Base-by-base conservation (phyloP, 148 eudicot genomes). In the Linanthus parryae region DNA sequence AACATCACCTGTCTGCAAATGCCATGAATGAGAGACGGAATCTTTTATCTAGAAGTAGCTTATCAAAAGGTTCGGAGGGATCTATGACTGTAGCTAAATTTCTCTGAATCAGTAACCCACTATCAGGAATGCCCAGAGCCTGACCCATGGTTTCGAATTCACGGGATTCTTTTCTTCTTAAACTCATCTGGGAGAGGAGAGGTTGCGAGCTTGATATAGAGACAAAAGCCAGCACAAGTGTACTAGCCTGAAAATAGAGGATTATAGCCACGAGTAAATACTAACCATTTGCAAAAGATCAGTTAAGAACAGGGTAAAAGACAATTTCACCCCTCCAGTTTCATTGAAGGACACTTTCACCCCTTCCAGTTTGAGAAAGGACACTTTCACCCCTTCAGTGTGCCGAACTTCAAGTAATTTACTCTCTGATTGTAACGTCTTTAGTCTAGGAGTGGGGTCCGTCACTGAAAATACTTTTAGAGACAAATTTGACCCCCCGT, bases 131-230 rank as follows among this genome's bases (percentile, higher is more conserved):
- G 34, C 94, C 94, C 43, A 88, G 71, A 37, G 97, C 94, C 72
- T 69, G 68, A 24, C 97, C 86, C 97, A 88, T 88, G 48, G 86
- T 60, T 34, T 42, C 64, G 19, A 53, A 55, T 50, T 55, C 71
- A 13, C 11, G 71, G 61, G 50, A 36, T 47, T 82, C 81, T 57
- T 58, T 79, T 65, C 45, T 84, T 59, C 70, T 82, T 71, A 79
- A 71, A 79, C 90, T 88, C 70, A 82, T 69, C 56, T 81, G 85
- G 35, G 96, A 81, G 22, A 79, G 61, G 35, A 88, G 72, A 21
- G 96, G 96, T 65, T 81, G 96, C 52, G 96, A 88, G 67, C 76
- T 78, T 44, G 96, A 88, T 37, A 76, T 60, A 45, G 97, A 79
- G 79, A 84, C 84, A 82, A 88, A 88, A 45, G 82, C 89, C 64